Evolutionary conservation across 2,329 filamentous ascomycete genomes (phyloP).

Genomic region (Phialophora verrucosa): DNA sequence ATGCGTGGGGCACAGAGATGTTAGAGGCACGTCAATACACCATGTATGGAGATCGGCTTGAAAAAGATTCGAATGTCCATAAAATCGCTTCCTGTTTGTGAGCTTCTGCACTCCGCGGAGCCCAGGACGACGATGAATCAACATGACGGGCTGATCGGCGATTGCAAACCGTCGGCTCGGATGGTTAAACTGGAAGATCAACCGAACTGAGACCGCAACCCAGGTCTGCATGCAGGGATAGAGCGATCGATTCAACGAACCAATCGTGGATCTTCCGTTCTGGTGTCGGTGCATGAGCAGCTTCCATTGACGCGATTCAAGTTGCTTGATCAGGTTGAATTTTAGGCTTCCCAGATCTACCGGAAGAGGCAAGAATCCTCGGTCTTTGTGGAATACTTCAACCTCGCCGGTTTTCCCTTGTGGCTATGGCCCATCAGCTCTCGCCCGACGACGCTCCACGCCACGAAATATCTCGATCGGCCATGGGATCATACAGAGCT

Average conservation of each 20-base stretch:
- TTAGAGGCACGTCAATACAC: background rate
- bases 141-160: background rate
- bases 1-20: no score
- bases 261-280: background rate
- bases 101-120: background rate
- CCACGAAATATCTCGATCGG: background rate
- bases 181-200: background rate
- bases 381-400: no score
- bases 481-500: slow-evolving; percentile 5
- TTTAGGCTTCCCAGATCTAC: background rate
- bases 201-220: background rate
- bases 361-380: background rate
- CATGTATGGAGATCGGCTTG: background rate
- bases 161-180: background rate
- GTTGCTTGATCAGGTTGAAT: background rate
- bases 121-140: background rate
- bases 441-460: background rate
- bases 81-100: background rate
- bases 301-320: background rate
- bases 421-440: background rate
- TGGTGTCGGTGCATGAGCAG: background rate
- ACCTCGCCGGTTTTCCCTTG: background rate
- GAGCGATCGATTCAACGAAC: background rate
- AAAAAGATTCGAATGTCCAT: background rate
- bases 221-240: background rate